Evolutionary conservation across 176 grass and related monocot genomes (phyloP), one percentile per base, ranked within the genome.

Genomic region (Metroxylon sagu): DNA sequence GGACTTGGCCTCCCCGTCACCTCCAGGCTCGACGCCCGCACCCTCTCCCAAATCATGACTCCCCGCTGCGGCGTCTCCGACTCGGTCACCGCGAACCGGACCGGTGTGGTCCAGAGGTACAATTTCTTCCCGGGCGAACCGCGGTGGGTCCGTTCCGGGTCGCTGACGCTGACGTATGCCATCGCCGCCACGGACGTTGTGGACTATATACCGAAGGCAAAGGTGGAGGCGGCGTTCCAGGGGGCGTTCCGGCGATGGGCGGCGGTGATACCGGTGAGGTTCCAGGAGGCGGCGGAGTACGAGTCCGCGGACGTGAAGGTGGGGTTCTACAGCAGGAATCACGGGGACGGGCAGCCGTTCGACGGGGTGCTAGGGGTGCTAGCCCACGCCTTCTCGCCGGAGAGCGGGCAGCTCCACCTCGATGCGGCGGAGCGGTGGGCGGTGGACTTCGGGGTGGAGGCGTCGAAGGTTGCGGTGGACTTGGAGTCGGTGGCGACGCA

Each of bases 261-360:
- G 48, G 57, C 14, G 61, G 84, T 85, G 55, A 88, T 91, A 64
- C 92, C 92, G 10, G 69, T 91, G 57, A 69, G 75, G 4, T 97
- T 97, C 78, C 30, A 29, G 49, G 87, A 91, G 81, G 23, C 49
- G 8, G 66, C 59, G 6, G 69, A 80, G 51, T 97, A 85, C 71
- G 49, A 56, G 5, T 57, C 5, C 28, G 92, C 92, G 6, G 81
- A 83, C 58, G 70, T 97, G 57, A 91, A 79, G 79, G 74, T 85
- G 52, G 92, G 78, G 1, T 97, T 97, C 74, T 88, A 91, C 75
- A 14, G 4, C 29, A 87, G 87, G 6, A 72, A 67, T 60, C 92
- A 97, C 54, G 92, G 92, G 12, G 92, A 97, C 52, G 92, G 92
- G 0, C 77, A 85, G 66, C 87, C 92, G 6, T 97, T 97, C 62